These are phyloP conservation scores for Calcarisporium arbuscula DNA, from an alignment of 2,329 filamentous ascomycete species.

Conservation along the genomic window DNA sequence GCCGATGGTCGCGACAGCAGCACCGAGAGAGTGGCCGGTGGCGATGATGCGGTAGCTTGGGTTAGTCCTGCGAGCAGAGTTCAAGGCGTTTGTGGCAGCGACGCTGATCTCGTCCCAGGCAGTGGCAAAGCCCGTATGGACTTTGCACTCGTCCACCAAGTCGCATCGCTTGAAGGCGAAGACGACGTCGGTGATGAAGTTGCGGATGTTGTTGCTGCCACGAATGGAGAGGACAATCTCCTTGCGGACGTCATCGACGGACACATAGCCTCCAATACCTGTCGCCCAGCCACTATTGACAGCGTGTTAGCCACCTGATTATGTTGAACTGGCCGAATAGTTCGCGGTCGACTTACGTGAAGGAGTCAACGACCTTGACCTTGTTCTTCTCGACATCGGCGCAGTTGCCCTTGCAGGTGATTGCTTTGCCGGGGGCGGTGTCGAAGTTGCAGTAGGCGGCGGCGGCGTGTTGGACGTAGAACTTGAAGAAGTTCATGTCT, in stretches of 20 bases:
- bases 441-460: conserved; percentile 49
- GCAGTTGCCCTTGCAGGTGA: conserved; percentile 41
- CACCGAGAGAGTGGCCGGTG: conserved; percentile 67
- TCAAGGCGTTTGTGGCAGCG: conserved; percentile 36
- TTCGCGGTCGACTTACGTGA: conserved; percentile 24
- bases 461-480: conserved; percentile 45
- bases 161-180: conserved; percentile 23
- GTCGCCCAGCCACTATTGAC: conserved; percentile 31
- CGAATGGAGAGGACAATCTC: conserved; percentile 56
- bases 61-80: conserved; percentile 35
- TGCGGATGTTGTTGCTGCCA: conserved; percentile 51
- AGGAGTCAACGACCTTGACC: conserved; percentile 36
- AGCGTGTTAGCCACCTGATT: conserved; percentile 6
- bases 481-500: conserved; percentile 34
- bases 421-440: conserved; percentile 25
- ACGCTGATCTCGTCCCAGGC: conserved; percentile 49
- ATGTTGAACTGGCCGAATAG: conserved; percentile 1
- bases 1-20: conserved; percentile 55
- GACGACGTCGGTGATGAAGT: conserved; percentile 53
- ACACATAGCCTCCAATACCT: conserved; percentile 45
- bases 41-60: conserved; percentile 48
- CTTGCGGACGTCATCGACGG: conserved; percentile 38
- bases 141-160: conserved; percentile 35
- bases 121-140: conserved; percentile 53
- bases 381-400: conserved; percentile 34